Percentiles rank a stretch among this genome's conserved stretches.
These are phyloP conservation scores for Keqinozyma sinolaborantium DNA, from an alignment of 1,139 yeast species.

Conservation along the genomic window DNA sequence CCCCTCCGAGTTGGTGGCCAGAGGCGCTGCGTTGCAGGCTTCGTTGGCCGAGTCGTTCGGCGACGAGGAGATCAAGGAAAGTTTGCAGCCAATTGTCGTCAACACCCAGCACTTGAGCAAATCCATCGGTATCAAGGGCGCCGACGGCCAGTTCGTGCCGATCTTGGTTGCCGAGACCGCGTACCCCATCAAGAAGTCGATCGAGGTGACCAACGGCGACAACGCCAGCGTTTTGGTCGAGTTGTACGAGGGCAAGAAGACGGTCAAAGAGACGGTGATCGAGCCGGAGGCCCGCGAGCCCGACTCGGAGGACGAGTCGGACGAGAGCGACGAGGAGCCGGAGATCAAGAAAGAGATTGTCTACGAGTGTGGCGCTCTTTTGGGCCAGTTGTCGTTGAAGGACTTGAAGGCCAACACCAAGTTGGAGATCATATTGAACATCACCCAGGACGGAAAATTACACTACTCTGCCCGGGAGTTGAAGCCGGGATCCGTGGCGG, in stretches of 20 bases:
- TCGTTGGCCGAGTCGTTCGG: conserved; percentile 81
- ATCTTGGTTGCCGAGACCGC: conserved; percentile 84
- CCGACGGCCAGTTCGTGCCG: conserved; percentile 69
- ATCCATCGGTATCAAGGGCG: conserved; percentile 82
- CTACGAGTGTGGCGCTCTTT: conserved; percentile 67
- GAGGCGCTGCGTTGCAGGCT: conserved; percentile 98
- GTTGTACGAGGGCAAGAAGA: conserved; percentile 81
- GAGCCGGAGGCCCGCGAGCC: conserved; percentile 49
- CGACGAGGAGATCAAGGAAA: conserved; percentile 80
- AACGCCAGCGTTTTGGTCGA: conserved; percentile 62
- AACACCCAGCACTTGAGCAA: conserved; percentile 84
- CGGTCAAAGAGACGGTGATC: conserved; percentile 71
- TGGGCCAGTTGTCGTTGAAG: conserved; percentile 77
- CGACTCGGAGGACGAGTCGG: conserved; percentile 31
- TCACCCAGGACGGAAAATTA: conserved; percentile 79
- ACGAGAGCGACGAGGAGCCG: conserved; percentile 43
- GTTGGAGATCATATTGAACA: conserved; percentile 79
- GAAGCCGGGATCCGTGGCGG: conserved; percentile 60
- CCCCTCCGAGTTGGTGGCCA: conserved; percentile 87
- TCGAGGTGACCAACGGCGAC: conserved; percentile 61
- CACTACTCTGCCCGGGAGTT: conserved; percentile 82
- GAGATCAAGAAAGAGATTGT: conserved; percentile 72
- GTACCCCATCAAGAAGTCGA: conserved; percentile 81
- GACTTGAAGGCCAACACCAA: conserved; percentile 65
- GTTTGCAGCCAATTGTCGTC: conserved; percentile 80